These are phyloP conservation scores for Metschnikowia santaceciliae DNA, from an alignment of 805 yeast species.

Conservation along the genomic window DNA sequence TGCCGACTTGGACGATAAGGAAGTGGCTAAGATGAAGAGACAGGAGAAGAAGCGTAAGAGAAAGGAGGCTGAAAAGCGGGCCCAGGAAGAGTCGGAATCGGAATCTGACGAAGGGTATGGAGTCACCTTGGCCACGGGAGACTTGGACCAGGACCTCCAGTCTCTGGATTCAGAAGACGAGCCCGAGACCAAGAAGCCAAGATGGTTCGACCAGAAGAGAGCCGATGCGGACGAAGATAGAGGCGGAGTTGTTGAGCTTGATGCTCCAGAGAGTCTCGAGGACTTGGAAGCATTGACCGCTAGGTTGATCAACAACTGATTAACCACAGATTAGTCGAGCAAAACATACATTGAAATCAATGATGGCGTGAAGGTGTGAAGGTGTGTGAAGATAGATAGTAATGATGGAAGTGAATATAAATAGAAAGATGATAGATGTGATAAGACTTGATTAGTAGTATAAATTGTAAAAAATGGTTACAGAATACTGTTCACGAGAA, in stretches of 20 bases:
- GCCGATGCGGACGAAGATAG: slow-evolving; percentile 19
- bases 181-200: slow-evolving; percentile 40
- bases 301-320: slow-evolving; percentile 32
- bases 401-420: neutral
- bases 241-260: slow-evolving; percentile 59
- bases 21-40: slow-evolving; percentile 67
- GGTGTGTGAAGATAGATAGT: no score
- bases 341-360: no score
- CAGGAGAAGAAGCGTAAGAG: slow-evolving; percentile 87
- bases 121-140: slow-evolving; percentile 30
- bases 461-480: no score
- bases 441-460: no score
- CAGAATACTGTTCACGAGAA: no score
- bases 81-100: slow-evolving; percentile 34
- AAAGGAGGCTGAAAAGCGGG: slow-evolving; percentile 67
- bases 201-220: slow-evolving; percentile 44
- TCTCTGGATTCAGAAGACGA: slow-evolving; percentile 30
- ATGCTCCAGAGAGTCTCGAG: slow-evolving; percentile 85
- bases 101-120: slow-evolving; percentile 31
- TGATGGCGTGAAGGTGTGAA: no score
- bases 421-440: no score
- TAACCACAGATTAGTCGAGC: no score
- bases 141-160: slow-evolving; percentile 47
- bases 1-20: slow-evolving; percentile 77
- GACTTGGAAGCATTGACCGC: slow-evolving; percentile 88